Conservation (phyloP, 2,329 filamentous ascomycete genomes). For the Tolypocladium tropicale region DNA sequence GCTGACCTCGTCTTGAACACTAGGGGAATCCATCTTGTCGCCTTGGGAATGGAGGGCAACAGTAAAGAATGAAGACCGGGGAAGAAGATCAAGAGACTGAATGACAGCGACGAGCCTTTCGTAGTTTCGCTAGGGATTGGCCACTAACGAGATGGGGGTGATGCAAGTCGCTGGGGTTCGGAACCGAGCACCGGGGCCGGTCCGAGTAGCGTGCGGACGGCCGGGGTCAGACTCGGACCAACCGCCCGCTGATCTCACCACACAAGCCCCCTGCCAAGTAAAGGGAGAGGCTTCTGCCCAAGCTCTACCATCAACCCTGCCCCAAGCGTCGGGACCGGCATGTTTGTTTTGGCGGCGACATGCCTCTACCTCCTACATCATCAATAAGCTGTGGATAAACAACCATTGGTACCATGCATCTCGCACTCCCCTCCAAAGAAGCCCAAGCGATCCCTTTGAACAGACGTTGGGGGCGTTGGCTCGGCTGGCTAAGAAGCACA, state of each 20-base stretch:
- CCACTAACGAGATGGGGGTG: not conserved
- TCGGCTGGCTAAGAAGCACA: not conserved
- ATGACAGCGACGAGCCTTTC: not conserved
- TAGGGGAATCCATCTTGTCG: not conserved
- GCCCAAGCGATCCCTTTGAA: not conserved
- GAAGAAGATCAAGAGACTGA: not conserved
- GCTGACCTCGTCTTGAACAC: not conserved
- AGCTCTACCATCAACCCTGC: not conserved
- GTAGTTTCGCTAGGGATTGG: not conserved
- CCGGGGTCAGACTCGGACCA: not conserved
- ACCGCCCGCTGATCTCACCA: not conserved
- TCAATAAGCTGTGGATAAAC: not conserved
- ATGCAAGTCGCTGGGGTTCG: not conserved
- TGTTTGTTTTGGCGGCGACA: not conserved
- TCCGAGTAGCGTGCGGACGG: not conserved
- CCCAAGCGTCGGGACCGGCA: not conserved
- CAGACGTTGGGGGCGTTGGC: not conserved
- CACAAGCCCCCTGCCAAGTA: not conserved
- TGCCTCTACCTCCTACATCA: not conserved
- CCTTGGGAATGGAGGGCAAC: not conserved
- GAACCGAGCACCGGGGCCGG: not conserved
- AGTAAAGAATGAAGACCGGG: not conserved
- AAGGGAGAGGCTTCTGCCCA: not conserved
- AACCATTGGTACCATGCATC: not conserved
- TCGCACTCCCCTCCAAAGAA: not conserved